A percentile compares a stretch with the other conserved stretches of the same genome.
phyloP scores from a whole-genome alignment of 228 moss, liverwort and hornwort genomes.

The Sphagnum fallax region DNA sequence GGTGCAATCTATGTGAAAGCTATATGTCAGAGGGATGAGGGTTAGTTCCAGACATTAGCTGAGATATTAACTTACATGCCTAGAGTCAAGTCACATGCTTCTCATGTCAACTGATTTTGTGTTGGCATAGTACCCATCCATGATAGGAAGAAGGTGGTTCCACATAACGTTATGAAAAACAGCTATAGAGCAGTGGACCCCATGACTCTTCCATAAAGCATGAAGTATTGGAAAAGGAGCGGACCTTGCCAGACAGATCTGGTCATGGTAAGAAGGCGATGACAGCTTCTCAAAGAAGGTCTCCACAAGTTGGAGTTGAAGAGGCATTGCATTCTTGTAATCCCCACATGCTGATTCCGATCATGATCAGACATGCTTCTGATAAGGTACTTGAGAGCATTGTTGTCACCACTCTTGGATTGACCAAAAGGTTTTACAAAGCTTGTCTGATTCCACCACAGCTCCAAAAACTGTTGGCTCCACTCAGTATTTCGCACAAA shows the following conservation, averaged over 20 bases:
- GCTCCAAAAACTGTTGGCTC: constrained; percentile 85
- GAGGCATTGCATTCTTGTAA: constrained; percentile 93
- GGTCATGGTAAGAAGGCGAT: constrained; percentile 61
- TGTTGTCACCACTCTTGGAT: constrained; percentile 93
- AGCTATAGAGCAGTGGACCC: too few relatives aligned
- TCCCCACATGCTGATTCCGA: constrained; percentile 66
- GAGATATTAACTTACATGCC: too few relatives aligned
- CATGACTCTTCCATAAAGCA: too few relatives aligned
- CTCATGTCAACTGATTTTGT: too few relatives aligned
- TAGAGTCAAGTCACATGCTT: too few relatives aligned
- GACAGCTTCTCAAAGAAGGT: constrained; percentile 85
- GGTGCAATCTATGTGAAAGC: too few relatives aligned
- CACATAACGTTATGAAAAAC: too few relatives aligned
- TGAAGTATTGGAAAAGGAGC: neutral
- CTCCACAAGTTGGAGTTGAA: constrained; percentile 98
- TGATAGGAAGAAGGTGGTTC: too few relatives aligned
- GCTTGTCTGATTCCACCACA: constrained; percentile 89
- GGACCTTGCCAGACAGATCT: constrained; percentile 86
- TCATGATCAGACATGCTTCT: constrained; percentile 67
- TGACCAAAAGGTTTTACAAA: constrained; percentile 91
- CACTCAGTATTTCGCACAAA: constrained; percentile 91
- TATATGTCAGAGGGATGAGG: too few relatives aligned
- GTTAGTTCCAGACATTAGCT: too few relatives aligned
- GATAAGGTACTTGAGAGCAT: constrained; percentile 75
- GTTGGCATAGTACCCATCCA: too few relatives aligned